Evolutionary conservation across 2,329 filamentous ascomycete genomes (phyloP).

Genomic region (Apiospora kogelbergensis): DNA sequence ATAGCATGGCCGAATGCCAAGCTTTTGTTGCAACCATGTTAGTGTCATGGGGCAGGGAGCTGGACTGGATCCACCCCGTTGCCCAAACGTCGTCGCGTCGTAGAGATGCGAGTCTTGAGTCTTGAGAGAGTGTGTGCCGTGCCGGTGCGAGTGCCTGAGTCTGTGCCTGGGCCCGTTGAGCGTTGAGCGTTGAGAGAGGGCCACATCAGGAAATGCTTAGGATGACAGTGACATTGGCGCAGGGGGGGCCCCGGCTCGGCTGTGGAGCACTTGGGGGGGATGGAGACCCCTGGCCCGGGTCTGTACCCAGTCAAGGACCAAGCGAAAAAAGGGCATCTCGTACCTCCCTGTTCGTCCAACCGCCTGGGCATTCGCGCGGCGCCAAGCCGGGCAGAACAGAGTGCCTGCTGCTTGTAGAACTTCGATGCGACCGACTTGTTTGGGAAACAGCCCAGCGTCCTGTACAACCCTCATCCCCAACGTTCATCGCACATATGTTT

Average conservation of each 20-base stretch:
- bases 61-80: neutral
- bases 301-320: neutral
- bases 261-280: neutral
- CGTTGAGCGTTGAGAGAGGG: neutral
- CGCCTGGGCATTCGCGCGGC: neutral
- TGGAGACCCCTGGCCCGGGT: neutral
- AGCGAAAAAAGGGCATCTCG: neutral
- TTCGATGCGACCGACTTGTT: neutral
- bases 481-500: neutral
- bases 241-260: neutral
- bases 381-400: neutral
- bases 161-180: neutral
- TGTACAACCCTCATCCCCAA: neutral
- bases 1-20: constrained; percentile 1
- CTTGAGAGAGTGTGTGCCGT: too few relatives aligned
- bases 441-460: neutral
- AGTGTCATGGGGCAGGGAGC: constrained; percentile 3
- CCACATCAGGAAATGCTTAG: neutral
- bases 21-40: constrained; percentile 2
- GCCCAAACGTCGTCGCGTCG: constrained; percentile 3
- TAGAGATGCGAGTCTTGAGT: neutral
- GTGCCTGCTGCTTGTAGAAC: neutral
- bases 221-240: neutral
- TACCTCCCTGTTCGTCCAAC: constrained; percentile 4
- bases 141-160: neutral